Conservation (phyloP, 169 alveolate genomes). For the Eimeria tenella region DNA sequence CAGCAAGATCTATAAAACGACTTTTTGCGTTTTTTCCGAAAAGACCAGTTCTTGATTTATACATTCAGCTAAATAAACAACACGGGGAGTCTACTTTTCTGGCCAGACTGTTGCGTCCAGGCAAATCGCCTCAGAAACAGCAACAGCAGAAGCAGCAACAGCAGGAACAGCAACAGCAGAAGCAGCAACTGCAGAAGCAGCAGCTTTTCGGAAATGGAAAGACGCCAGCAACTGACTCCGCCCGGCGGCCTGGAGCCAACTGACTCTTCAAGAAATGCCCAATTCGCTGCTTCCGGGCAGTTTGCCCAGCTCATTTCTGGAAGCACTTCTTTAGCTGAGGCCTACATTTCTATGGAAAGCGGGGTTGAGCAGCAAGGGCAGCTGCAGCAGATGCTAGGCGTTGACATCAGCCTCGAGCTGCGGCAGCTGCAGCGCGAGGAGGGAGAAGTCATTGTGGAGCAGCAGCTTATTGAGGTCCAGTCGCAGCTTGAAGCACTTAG, state of each 20-base stretch:
- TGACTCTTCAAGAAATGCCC: background rate
- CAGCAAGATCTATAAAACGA: too few relatives aligned
- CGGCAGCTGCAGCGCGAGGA: background rate
- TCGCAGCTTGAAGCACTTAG: conserved; percentile 5
- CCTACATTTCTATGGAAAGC: background rate
- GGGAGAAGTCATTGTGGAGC: background rate
- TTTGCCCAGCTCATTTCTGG: background rate
- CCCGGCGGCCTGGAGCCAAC: background rate
- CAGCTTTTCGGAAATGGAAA: background rate
- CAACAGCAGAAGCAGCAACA: background rate
- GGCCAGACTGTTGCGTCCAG: too few relatives aligned
- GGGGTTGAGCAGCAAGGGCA: background rate
- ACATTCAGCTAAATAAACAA: too few relatives aligned
- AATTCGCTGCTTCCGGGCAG: background rate
- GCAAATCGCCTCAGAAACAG: background rate
- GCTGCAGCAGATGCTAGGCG: background rate
- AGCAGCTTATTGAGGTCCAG: conserved; percentile 10
- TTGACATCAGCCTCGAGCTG: background rate
- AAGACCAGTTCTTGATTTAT: too few relatives aligned
- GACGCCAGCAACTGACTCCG: background rate
- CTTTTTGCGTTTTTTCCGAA: too few relatives aligned
- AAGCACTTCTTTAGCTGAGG: background rate
- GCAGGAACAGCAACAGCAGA: background rate
- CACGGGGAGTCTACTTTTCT: too few relatives aligned
- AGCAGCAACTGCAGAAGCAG: background rate